Conservation (phyloP, 208 protist genomes). For the Crithidia brevicula region DNA sequence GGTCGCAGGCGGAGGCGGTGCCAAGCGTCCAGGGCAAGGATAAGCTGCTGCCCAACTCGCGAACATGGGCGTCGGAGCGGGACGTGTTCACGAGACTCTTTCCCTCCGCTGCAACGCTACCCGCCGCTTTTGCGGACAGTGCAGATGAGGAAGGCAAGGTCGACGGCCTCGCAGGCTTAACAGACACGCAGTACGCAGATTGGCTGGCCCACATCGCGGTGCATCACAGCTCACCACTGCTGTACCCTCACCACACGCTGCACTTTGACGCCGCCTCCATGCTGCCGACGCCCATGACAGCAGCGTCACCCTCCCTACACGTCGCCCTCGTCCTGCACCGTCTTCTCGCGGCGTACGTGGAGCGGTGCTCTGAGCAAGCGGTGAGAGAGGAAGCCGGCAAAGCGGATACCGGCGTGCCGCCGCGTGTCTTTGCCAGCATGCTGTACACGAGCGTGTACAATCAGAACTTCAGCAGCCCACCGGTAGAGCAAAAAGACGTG, state of each 20-base stretch:
- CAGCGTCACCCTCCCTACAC: neutral
- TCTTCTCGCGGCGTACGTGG: slow-evolving; percentile 20
- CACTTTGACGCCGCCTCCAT: neutral
- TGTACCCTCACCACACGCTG: slow-evolving; percentile 52
- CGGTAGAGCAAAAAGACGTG: slow-evolving; percentile 31
- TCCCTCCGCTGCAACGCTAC: neutral
- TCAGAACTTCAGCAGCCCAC: slow-evolving; percentile 29
- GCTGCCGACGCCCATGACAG: neutral
- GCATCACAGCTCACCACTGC: slow-evolving; percentile 21
- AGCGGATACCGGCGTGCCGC: slow-evolving; percentile 2
- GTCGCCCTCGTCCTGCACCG: slow-evolving; percentile 19
- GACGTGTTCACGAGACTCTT: slow-evolving; percentile 10
- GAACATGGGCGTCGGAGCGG: slow-evolving; percentile 15
- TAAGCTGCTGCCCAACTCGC: slow-evolving; percentile 3
- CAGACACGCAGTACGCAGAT: slow-evolving; percentile 13
- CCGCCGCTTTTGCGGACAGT: neutral
- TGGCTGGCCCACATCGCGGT: slow-evolving; percentile 37
- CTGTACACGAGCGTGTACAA: slow-evolving; percentile 31
- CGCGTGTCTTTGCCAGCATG: slow-evolving; percentile 18
- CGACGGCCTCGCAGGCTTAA: neutral
- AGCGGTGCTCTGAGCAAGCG: slow-evolving; percentile 10
- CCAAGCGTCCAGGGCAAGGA: neutral
- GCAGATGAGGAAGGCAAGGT: neutral
- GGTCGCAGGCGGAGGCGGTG: slow-evolving; percentile 1
- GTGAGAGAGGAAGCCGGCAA: neutral